Percentiles rank a stretch among this genome's conserved stretches.
Evolutionary conservation across 2,329 filamentous ascomycete species (phyloP).

Genomic region (Ophiocordyceps australis): DNA sequence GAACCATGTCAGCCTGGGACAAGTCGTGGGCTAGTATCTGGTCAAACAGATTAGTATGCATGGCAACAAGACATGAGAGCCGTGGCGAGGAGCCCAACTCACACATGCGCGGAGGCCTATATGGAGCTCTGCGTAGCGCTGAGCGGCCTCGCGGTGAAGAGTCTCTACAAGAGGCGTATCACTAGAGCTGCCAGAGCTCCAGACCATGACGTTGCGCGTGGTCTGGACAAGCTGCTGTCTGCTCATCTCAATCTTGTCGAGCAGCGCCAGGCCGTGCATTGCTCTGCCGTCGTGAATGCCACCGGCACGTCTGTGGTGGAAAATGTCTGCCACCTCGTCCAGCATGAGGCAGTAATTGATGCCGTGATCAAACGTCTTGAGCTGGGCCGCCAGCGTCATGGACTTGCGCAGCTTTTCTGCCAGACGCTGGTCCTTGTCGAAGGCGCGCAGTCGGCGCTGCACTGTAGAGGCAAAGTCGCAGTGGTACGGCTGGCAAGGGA

Average conservation of each 20-base stretch:
- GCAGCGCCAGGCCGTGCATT: slow-evolving; percentile 12
- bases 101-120: slow-evolving; percentile 15
- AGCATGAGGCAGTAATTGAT: no score
- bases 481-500: slow-evolving; percentile 7
- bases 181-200: slow-evolving; percentile 1
- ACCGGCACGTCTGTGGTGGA: slow-evolving; percentile 8
- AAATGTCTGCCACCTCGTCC: slow-evolving; percentile 8
- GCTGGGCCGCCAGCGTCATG: slow-evolving; percentile 5
- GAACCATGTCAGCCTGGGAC: no score
- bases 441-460: slow-evolving; percentile 10
- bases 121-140: slow-evolving; percentile 12
- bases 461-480: slow-evolving; percentile 14
- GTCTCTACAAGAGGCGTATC: slow-evolving; percentile 9
- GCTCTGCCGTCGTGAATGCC: slow-evolving; percentile 9
- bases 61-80: no score
- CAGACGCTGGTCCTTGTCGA: slow-evolving; percentile 11
- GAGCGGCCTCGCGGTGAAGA: slow-evolving; percentile 10
- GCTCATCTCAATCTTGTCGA: slow-evolving; percentile 15
- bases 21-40: no score
- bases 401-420: slow-evolving; percentile 5
- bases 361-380: slow-evolving; percentile 2
- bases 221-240: slow-evolving; percentile 10
- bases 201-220: slow-evolving; percentile 5
- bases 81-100: slow-evolving; percentile 2
- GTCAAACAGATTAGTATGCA: no score